Evolutionary conservation across 257 asterid genomes (phyloP).

Genomic region (Jacaranda mimosifolia): DNA sequence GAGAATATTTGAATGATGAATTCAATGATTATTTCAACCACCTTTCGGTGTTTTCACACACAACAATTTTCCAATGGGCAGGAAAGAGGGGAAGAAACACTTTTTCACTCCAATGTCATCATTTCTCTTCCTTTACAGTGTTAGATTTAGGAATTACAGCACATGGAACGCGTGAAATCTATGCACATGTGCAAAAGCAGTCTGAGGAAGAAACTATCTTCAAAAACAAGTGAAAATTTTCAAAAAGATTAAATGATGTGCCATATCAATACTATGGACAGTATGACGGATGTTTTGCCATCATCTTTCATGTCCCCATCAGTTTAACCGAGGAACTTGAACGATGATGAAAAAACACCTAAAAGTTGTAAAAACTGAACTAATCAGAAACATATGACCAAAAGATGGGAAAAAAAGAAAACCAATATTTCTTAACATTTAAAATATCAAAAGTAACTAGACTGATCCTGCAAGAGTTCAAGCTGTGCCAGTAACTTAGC

Average conservation of each 20-base stretch:
- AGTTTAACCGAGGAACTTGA: not conserved
- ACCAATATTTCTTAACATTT: not conserved
- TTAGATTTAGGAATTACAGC: no score
- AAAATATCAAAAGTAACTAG: constrained; percentile 68
- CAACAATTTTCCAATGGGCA: no score
- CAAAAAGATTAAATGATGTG: not conserved
- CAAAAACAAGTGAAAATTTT: not conserved
- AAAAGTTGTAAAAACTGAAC: not conserved
- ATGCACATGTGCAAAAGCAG: no score
- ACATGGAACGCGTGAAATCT: no score
- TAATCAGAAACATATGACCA: constrained; percentile 3
- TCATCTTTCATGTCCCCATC: constrained; percentile 5
- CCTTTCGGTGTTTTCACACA: no score
- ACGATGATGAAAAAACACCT: constrained; percentile 9
- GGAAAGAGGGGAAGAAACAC: no score
- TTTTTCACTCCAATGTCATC: no score
- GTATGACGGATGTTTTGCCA: not conserved
- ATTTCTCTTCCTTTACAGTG: no score
- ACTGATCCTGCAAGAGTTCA: constrained; percentile 75
- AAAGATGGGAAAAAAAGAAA: not conserved
- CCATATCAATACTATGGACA: not conserved
- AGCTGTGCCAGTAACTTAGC: constrained; percentile 87
- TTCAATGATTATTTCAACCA: no score
- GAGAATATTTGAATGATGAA: no score
- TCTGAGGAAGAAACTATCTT: not conserved